Evolutionary conservation across 129 eudicot species (phyloP).

Genomic region (Lactuca sativa): DNA sequence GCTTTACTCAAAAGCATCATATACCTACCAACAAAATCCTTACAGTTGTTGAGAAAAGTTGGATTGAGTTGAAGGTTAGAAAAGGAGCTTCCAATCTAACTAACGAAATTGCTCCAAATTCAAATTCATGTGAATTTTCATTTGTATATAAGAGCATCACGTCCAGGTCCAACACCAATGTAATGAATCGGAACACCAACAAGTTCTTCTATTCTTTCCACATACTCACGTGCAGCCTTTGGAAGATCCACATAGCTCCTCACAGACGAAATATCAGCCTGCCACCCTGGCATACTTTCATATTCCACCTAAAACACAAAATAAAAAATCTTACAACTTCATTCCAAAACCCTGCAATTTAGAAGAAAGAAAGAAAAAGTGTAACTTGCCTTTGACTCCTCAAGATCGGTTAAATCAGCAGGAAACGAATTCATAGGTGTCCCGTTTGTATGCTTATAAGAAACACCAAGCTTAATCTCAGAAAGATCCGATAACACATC

Average conservation of each 20-base stretch:
- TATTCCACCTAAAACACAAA: conserved; percentile 69
- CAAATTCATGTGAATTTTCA: conserved; percentile 62
- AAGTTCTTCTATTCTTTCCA: conserved; percentile 89
- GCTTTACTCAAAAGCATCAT: neutral
- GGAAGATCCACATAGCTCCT: conserved; percentile 84
- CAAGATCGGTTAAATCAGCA: conserved; percentile 69
- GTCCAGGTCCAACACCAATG: conserved; percentile 95
- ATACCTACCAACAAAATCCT: conserved; percentile 4
- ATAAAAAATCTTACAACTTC: neutral
- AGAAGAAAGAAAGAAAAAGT: neutral
- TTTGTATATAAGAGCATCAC: conserved; percentile 97
- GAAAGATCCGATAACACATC: conserved; percentile 88
- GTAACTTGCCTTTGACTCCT: conserved; percentile 66
- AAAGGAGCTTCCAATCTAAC: neutral
- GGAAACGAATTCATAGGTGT: conserved; percentile 73
- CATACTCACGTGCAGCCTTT: conserved; percentile 73
- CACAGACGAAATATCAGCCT: conserved; percentile 71
- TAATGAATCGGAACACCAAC: conserved; percentile 90
- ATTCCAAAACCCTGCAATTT: neutral
- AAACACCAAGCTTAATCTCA: conserved; percentile 81
- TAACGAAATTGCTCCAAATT: neutral
- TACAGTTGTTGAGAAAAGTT: neutral
- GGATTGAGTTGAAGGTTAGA: conserved; percentile 16
- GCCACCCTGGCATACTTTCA: conserved; percentile 95
- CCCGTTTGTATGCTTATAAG: conserved; percentile 65